Conservation (phyloP, 164 flowering plant species). For the Cinnamomum micranthum region DNA sequence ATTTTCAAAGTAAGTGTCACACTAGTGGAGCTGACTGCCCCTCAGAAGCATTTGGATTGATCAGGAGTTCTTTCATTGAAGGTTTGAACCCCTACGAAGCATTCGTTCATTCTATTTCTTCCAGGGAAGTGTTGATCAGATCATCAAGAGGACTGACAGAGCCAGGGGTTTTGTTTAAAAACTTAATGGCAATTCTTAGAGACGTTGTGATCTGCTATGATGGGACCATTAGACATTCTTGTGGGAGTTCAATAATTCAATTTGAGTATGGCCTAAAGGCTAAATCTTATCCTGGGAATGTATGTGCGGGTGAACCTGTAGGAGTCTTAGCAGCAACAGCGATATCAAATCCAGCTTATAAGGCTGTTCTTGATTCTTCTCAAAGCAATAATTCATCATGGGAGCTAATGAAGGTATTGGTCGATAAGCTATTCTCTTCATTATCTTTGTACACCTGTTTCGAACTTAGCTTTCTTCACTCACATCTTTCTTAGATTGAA, state of each 20-base stretch:
- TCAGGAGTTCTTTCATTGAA: conserved; percentile 55
- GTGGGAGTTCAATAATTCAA: conserved; percentile 68
- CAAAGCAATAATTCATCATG: conserved; percentile 81
- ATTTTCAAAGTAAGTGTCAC: conserved; percentile 43
- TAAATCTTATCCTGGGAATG: conserved; percentile 18
- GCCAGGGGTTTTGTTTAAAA: conserved; percentile 86
- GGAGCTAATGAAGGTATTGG: conserved; percentile 88
- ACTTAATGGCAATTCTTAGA: conserved; percentile 87
- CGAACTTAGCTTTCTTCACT: not conserved
- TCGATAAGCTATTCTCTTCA: not conserved
- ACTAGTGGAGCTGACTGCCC: conserved; percentile 38
- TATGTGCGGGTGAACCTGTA: conserved; percentile 85
- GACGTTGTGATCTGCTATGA: conserved; percentile 86
- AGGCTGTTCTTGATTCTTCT: conserved; percentile 90
- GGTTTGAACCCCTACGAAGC: conserved; percentile 84
- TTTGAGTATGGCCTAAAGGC: conserved; percentile 57
- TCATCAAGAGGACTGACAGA: conserved; percentile 91
- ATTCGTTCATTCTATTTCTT: conserved; percentile 70
- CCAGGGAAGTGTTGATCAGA: conserved; percentile 80
- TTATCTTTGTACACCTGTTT: not conserved
- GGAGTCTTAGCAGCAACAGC: conserved; percentile 95
- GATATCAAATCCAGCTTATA: conserved; percentile 93
- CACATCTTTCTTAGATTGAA: not conserved
- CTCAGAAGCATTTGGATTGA: conserved; percentile 59
- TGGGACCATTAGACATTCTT: conserved; percentile 81